Percentiles rank a stretch among this genome's conserved stretches.
phyloP scores from a whole-genome alignment of 148 eudicot species.

The Arbutus unedo region DNA sequence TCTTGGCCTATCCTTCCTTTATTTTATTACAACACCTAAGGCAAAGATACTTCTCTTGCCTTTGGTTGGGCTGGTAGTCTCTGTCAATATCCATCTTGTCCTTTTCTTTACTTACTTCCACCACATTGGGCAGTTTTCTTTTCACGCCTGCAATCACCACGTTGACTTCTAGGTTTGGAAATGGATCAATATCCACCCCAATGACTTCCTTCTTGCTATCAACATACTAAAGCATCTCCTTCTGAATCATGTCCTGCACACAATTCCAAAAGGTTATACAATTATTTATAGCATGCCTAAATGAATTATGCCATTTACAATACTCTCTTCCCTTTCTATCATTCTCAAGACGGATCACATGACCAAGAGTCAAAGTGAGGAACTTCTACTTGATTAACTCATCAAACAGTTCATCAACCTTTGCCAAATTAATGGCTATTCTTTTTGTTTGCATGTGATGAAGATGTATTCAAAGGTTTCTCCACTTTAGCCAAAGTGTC shows the following conservation, averaged over 20 bases:
- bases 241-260: not conserved
- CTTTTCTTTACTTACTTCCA: not conserved
- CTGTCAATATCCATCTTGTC: not conserved
- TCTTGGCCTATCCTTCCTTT: not conserved
- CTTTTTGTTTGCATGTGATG: too few relatives aligned
- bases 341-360: not conserved
- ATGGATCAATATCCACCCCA: not conserved
- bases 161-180: not conserved
- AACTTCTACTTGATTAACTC: not conserved
- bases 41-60: not conserved
- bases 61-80: too few relatives aligned
- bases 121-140: not conserved
- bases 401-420: too few relatives aligned
- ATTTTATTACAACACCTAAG: not conserved
- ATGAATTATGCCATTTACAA: conserved; percentile 9
- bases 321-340: not conserved
- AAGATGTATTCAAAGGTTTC: too few relatives aligned
- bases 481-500: too few relatives aligned
- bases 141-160: not conserved
- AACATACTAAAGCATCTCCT: not conserved
- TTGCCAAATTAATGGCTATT: too few relatives aligned
- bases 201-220: not conserved
- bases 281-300: not conserved
- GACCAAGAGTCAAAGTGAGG: not conserved
- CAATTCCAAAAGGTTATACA: not conserved